Percentiles rank a stretch among this genome's conserved stretches.
Conservation (phyloP, 2,329 filamentous ascomycete genomes). For the Fonsecaea pedrosoi region DNA sequence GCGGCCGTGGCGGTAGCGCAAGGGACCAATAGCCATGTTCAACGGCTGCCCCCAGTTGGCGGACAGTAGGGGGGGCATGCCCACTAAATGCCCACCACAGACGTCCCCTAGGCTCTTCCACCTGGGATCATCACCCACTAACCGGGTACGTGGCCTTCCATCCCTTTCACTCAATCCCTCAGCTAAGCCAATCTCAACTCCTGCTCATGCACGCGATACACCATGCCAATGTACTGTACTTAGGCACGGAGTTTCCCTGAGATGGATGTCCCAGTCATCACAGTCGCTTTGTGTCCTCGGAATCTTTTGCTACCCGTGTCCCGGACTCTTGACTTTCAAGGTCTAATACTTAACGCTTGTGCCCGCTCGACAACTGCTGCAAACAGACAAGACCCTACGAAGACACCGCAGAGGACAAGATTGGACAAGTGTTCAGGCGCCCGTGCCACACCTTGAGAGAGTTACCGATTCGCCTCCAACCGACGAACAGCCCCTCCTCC, state of each 20-base stretch:
- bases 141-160: not conserved
- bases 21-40: conserved; percentile 11
- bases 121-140: conserved; percentile 18
- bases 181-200: conserved; percentile 22
- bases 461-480: conserved; percentile 1
- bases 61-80: not conserved
- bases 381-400: not conserved
- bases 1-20: conserved; percentile 1
- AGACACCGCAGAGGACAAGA: not conserved
- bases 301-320: not conserved
- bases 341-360: not conserved
- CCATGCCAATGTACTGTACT: not conserved
- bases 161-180: conserved; percentile 9
- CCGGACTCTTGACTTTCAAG: not conserved
- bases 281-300: not conserved
- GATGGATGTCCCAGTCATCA: not conserved
- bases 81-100: not conserved
- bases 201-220: conserved; percentile 16
- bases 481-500: conserved; percentile 13
- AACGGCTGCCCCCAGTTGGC: not conserved
- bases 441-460: not conserved
- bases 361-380: not conserved
- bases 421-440: not conserved
- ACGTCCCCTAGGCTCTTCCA: not conserved
- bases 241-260: not conserved